Base-by-base conservation (phyloP, 2,329 filamentous ascomycete genomes). In the Ophiostoma piceae region DNA sequence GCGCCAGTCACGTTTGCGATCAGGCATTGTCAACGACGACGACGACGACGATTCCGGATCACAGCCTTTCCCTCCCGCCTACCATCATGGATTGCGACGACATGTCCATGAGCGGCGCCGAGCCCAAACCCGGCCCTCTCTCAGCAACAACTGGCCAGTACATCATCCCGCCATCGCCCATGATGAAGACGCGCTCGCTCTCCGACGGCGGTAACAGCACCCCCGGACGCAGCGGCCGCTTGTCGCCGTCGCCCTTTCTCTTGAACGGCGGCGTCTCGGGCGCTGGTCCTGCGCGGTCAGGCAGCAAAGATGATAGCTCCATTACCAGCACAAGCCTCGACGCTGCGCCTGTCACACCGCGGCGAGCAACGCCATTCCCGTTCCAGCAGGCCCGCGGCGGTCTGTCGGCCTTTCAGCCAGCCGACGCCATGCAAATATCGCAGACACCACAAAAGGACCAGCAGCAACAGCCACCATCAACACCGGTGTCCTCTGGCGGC, bases 291-390 rank as follows among this genome's bases (percentile, higher is more conserved):
- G 19, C 43, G 1, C 81, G 84, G 19, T 80, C 83, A 66, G 82
- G 83, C 26, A 89, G 86, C 71, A 90, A 90, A 77, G 89, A 92
- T 79, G 90, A 92, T 75, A 88, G 83, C 75, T 82, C 82, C 69
- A 80, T 90, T 70, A 78, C 80, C 75, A 67, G 75, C 76, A 35
- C 74, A 70, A 68, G 71, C 76, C 47, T 57, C 69, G 75, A 79
- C 74, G 75, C 76, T 14, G 78, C 79, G 43, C 89, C 90, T n/a
- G 85, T 85, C 66, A 96, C 92, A 8, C 85, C 88, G 71, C 85
- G 90, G 72, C 84, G 88, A 26, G 26, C 43, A 19, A 29, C 54
- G 8, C 19, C 67, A 1, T 39, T 67, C 67, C 86, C 87, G 62
- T 85, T 90, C 72, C 82, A 87, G 67, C 78, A 84, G 11, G 29